Conservation (phyloP, 225 moss, liverwort and hornwort genomes). For the Polytrichum formosum region DNA sequence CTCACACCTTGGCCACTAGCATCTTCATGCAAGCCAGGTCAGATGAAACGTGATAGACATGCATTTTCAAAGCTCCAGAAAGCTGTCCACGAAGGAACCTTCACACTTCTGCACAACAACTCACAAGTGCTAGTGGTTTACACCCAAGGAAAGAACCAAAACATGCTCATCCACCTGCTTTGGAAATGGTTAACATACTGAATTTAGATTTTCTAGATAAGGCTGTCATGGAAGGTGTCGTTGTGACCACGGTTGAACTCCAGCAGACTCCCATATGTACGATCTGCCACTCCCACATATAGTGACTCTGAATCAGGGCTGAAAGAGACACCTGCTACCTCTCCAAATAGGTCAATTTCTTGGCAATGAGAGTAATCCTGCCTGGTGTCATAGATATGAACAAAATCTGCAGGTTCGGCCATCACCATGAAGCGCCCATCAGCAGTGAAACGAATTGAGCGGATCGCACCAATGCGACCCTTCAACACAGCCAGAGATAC, state of each 20-base stretch:
- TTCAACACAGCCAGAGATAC: conserved; percentile 78
- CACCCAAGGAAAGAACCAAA: too few species aligned
- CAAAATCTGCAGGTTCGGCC: conserved; percentile 98
- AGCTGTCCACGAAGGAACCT: too few species aligned
- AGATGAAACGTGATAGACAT: too few species aligned
- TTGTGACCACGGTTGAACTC: conserved; percentile 79
- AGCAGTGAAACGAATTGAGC: conserved; percentile 82
- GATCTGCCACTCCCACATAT: conserved; percentile 90
- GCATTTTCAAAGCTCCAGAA: too few species aligned
- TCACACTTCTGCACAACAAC: too few species aligned
- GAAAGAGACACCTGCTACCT: conserved; percentile 89
- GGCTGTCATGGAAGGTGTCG: conserved; percentile 60
- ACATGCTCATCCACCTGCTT: too few species aligned
- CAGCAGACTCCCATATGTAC: conserved; percentile 90
- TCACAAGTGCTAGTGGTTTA: too few species aligned
- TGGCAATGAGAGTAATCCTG: conserved; percentile 79
- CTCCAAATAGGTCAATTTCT: conserved; percentile 94
- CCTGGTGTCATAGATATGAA: conserved; percentile 88
- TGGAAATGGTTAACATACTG: too few species aligned
- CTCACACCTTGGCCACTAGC: too few species aligned
- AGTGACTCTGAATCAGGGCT: conserved; percentile 94
- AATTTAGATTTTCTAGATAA: conserved; percentile 17
- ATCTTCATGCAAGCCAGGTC: too few species aligned
- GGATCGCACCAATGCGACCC: conserved; percentile 91
- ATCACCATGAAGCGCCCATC: conserved; percentile 97